Base-by-base conservation (phyloP, 352 stramenopile genomes). In the Globisporangium camurandrum region DNA sequence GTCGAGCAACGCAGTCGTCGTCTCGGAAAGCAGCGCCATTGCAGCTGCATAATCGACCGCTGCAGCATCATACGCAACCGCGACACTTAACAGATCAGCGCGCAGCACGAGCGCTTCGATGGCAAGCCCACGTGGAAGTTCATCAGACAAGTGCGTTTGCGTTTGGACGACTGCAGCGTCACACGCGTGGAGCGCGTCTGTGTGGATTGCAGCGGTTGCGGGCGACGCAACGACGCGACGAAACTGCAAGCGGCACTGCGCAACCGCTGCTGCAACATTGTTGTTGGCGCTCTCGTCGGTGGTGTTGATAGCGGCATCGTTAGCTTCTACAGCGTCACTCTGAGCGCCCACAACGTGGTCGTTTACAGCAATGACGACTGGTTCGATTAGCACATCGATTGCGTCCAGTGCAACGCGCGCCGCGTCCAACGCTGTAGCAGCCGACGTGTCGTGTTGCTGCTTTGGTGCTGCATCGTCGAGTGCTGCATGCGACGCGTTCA, bases 71-170 rank as follows among this genome's bases (percentile, higher is more conserved):
- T 80, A 82, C 1, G 45, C 50, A 4, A 53, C 66, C 5, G 78
- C 52, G 14, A 86, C 50, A 55, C 74, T 86, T n/a, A 50, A 62
- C 14, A 86, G 37, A 28, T 86, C 74, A 0, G 69, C 74, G 38
- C 71, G 71, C 24, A 84, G 64, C 3, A 81, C 67, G 22, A 59
- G 65, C 16, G 71, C 69, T 47, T 76, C 60, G 39, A 73, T 46
- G 17, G 46, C 57, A 11, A 71, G n/a, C n/a, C n/a, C n/a, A n/a
- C n/a, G n/a, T n/a, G n/a, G n/a, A n/a, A n/a, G n/a, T n/a, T n/a
- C n/a, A n/a, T n/a, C 49, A 4, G 51, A 31, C 11, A 67, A 67
- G 16, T 46, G 41, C 4, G 41, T 47, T 2, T 60, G 44, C 12
- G 71, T 58, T 39, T 72, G 53, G 17, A 57, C 71, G 2, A 78